Evolutionary conservation across 345 rosid genomes (phyloP).

Genomic region (Dovyalis caffra): DNA sequence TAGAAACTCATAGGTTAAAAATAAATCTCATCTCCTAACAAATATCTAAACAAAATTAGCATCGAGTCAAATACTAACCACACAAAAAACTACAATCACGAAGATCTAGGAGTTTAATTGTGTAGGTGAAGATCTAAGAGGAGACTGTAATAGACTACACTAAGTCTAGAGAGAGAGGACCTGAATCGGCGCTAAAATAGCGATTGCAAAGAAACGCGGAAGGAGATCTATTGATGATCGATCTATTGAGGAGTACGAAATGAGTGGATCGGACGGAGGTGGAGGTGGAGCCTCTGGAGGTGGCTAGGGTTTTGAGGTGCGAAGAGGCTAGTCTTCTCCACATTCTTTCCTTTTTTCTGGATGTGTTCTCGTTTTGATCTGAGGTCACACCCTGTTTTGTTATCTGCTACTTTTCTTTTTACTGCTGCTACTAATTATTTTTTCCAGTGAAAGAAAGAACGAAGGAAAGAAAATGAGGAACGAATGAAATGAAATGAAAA

Average conservation of each 20-base stretch:
- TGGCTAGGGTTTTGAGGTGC: conserved; percentile 70
- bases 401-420: no score
- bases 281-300: conserved; percentile 23
- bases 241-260: conserved; percentile 25
- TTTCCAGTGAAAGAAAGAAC: no score
- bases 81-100: background rate
- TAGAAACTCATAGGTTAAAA: background rate
- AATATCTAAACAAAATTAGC: background rate
- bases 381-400: conserved; percentile 38
- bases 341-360: conserved; percentile 38
- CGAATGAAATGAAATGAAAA: no score
- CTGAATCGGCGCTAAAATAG: conserved; percentile 50
- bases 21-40: background rate
- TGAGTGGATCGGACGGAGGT: conserved; percentile 17
- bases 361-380: conserved; percentile 28
- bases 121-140: background rate
- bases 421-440: background rate
- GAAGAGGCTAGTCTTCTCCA: conserved; percentile 74
- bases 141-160: background rate
- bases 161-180: conserved; percentile 23
- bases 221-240: conserved; percentile 32
- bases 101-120: background rate
- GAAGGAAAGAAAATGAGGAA: background rate
- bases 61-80: background rate
- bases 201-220: conserved; percentile 34